Evolutionary conservation across 139 green algal species (phyloP).

Genomic region (Asterochloris sp.): DNA sequence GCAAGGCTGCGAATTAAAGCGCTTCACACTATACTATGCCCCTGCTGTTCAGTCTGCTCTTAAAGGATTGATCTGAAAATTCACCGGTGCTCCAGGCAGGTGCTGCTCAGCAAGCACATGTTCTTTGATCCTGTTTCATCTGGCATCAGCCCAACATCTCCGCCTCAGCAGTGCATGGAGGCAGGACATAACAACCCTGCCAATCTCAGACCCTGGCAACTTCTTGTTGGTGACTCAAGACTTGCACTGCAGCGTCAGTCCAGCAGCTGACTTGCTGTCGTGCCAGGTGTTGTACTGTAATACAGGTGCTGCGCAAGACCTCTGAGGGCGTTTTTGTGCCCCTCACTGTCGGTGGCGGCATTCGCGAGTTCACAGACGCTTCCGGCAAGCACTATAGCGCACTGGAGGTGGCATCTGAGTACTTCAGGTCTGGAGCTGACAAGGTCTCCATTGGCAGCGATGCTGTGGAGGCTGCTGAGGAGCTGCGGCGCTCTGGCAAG

Average conservation of each 20-base stretch:
- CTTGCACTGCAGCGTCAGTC: too few relatives aligned
- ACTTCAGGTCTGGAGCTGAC: constrained; percentile 95
- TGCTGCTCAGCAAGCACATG: too few relatives aligned
- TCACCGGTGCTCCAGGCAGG: too few relatives aligned
- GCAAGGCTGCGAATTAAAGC: constrained; percentile 36
- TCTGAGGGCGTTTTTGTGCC: constrained; percentile 97
- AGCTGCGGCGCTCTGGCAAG: constrained; percentile 39
- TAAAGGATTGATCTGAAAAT: background rate
- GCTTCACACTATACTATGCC: background rate
- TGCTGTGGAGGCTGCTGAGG: constrained; percentile 72
- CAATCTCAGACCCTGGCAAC: too few relatives aligned
- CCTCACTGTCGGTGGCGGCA: constrained; percentile 96
- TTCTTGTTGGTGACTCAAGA: too few relatives aligned
- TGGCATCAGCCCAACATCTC: too few relatives aligned
- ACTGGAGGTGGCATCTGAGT: constrained; percentile 93
- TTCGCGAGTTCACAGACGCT: constrained; percentile 87
- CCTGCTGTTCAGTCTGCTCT: background rate
- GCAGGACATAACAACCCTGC: too few relatives aligned
- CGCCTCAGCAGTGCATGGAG: too few relatives aligned
- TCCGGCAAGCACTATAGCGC: constrained; percentile 72
- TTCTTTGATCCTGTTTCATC: too few relatives aligned
- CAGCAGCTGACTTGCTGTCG: too few relatives aligned
- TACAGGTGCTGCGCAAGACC: constrained; percentile 56
- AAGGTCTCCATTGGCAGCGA: constrained; percentile 93
- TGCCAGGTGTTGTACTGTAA: too few relatives aligned